phyloP scores from a whole-genome alignment of 768 basidiomycete species.

The Kwoniella sp. region DNA sequence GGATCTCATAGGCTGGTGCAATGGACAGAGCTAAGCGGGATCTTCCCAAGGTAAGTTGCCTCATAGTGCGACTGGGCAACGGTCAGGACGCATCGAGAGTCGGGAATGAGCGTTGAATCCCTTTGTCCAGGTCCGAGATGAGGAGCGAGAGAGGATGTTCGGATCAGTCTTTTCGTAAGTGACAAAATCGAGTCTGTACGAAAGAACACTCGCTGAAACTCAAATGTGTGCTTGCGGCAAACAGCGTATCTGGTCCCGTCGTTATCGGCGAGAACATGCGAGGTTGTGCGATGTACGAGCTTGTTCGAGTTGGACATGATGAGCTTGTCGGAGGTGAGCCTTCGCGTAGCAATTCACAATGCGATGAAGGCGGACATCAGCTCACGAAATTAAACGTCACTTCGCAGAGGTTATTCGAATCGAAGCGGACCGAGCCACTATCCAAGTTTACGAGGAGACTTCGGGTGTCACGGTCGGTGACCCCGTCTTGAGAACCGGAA shows the following conservation, averaged over 20 bases:
- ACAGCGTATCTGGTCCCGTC: constrained; percentile 96
- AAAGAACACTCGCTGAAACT: not conserved
- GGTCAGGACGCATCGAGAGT: not conserved
- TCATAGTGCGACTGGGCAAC: not conserved
- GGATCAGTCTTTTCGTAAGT: constrained; percentile 55
- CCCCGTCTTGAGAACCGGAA: constrained; percentile 94
- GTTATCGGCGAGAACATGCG: constrained; percentile 95
- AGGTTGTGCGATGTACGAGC: constrained; percentile 86
- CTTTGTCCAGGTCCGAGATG: constrained; percentile 68
- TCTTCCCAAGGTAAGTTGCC: constrained; percentile 65
- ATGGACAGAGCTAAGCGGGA: constrained; percentile 85
- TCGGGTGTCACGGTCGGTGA: constrained; percentile 99
- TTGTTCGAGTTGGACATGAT: constrained; percentile 90
- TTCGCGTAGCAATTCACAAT: not conserved
- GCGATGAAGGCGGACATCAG: not conserved
- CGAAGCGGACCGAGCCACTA: constrained; percentile 95
- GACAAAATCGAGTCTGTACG: not conserved
- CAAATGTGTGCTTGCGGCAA: constrained; percentile 61
- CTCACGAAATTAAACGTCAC: not conserved
- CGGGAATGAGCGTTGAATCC: too few species aligned
- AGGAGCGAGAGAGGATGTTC: constrained; percentile 73
- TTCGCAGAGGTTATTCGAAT: constrained; percentile 97
- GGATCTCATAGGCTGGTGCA: constrained; percentile 73
- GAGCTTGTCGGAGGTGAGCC: constrained; percentile 88
- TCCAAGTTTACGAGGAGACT: constrained; percentile 99